Base-by-base conservation (phyloP, 1,284 basidiomycete genomes). In the Rhizoctonia solani region DNA sequence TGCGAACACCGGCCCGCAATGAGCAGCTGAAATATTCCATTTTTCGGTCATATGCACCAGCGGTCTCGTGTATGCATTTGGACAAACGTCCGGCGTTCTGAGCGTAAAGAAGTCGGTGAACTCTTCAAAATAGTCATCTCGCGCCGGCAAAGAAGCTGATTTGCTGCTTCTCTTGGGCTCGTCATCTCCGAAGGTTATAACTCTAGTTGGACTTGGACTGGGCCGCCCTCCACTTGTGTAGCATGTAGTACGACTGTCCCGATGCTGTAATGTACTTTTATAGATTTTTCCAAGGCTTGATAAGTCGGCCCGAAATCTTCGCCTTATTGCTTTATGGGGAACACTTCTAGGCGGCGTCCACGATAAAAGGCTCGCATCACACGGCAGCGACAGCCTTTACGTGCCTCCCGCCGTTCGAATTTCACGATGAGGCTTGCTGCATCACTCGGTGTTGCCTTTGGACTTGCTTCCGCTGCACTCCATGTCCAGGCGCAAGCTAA, bases 261-360 rank as follows among this genome's bases (percentile, higher is more conserved):
- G n/a, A n/a, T 39, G 8, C 37, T 8, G 37, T 16, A 21, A 46
- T 46, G 6, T 46, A 14, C 8, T 11, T 19, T 9, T 46, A 9
- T 19, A 5, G 44, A 21, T 19, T 19, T 46, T 46, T 11, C 5
- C 6, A 46, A 19, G 13, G n/a, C n/a, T 46, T 46, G 44, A 19
- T 9, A 6, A 14, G 37, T 46, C 44, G 44, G n/a, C n/a, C 44
- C 44, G 44, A 46, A 39, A 6, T 46, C 9, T 9, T 46, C 14
- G 29, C 16, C 56, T 65, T 65, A 49, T 52, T 44, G 61, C 61
- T 65, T 29, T 44, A 54, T 54, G 61, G 61, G 46, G 61, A 54
- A 53, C 23, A 32, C 5, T 39, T 11, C 29, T 4, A 27, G 19
- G 37, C 19, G 32, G 37, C 52, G 37, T 34, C 9, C 8, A 46